These are phyloP conservation scores for Coprinopsis cinerea DNA, from an alignment of 768 basidiomycete genomes.

Conservation along the genomic window DNA sequence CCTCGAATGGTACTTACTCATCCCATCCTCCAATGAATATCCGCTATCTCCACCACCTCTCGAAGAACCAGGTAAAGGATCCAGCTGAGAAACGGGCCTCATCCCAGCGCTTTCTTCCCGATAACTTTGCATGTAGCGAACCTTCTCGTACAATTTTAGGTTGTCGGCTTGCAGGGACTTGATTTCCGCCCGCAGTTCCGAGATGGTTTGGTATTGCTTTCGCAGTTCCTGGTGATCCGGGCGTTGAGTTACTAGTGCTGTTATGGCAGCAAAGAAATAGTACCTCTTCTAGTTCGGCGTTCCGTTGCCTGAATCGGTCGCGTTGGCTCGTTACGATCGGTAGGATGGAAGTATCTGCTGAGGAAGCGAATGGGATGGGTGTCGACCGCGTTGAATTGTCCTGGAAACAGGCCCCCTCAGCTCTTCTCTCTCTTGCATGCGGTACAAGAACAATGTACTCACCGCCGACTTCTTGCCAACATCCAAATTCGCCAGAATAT, in stretches of 20 bases:
- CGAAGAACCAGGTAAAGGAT: conserved; percentile 51
- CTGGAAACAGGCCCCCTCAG: neutral
- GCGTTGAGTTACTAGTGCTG: conserved; percentile 4
- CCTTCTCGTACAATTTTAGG: conserved; percentile 97
- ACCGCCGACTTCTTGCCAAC: conserved; percentile 53
- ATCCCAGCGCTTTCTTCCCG: conserved; percentile 63
- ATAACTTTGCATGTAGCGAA: conserved; percentile 97
- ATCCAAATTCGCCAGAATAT: conserved; percentile 69
- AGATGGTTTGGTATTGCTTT: conserved; percentile 91
- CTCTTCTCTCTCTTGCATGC: neutral
- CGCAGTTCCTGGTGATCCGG: conserved; percentile 69
- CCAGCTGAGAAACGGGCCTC: conserved; percentile 54
- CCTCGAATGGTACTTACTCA: conserved; percentile 83
- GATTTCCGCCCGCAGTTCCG: conserved; percentile 88
- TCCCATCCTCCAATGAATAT: conserved; percentile 59
- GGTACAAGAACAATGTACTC: no score
- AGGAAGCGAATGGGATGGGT: conserved; percentile 60
- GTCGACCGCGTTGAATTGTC: conserved; percentile 40
- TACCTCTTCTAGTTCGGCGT: conserved; percentile 95
- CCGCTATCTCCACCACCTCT: conserved; percentile 13
- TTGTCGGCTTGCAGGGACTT: conserved; percentile 92
- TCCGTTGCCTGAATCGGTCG: conserved; percentile 95
- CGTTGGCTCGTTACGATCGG: conserved; percentile 97
- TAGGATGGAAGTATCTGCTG: conserved; percentile 91
- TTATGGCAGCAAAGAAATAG: neutral